Conservation (phyloP, 1,139 yeast species). For the Meyerozyma smithsonii region DNA sequence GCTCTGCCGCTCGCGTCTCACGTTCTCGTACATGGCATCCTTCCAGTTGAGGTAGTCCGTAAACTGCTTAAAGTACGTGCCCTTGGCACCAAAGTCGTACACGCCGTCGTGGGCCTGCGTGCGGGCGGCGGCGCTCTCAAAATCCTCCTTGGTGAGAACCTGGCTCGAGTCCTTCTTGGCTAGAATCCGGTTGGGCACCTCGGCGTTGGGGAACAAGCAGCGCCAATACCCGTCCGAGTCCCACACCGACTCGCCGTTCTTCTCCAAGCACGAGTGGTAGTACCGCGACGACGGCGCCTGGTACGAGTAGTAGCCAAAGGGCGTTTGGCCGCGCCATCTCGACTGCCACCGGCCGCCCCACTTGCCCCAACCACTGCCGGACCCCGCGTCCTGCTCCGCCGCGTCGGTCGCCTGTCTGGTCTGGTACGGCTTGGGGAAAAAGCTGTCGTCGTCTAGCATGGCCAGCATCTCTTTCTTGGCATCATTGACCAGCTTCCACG, state of each 20-base stretch:
- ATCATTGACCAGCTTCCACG: background rate
- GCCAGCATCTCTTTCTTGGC: background rate
- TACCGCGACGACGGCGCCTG: slow-evolving; percentile 60
- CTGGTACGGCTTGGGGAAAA: slow-evolving; percentile 10
- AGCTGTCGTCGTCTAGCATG: background rate
- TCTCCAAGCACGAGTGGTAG: slow-evolving; percentile 58
- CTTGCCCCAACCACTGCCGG: background rate
- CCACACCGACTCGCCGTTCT: slow-evolving; percentile 73
- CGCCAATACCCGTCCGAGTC: slow-evolving; percentile 80
- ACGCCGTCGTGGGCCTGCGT: slow-evolving; percentile 14
- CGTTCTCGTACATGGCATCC: slow-evolving; percentile 44
- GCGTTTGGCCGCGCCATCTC: slow-evolving; percentile 18
- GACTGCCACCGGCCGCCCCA: slow-evolving; percentile 5
- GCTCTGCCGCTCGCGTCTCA: slow-evolving; percentile 23
- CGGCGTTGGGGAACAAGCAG: slow-evolving; percentile 69
- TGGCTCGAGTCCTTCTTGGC: slow-evolving; percentile 17
- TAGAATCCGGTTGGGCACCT: slow-evolving; percentile 33
- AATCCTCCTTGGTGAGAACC: slow-evolving; percentile 51
- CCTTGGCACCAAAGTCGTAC: slow-evolving; percentile 37
- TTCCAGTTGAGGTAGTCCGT: slow-evolving; percentile 69
- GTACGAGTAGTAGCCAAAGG: slow-evolving; percentile 50
- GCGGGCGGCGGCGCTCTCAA: slow-evolving; percentile 19
- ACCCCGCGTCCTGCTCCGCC: too few species aligned
- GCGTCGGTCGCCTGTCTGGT: slow-evolving; percentile 8
- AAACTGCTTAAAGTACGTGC: slow-evolving; percentile 52